Evolutionary conservation across 2,329 filamentous ascomycete species (phyloP).

Genomic region (Decorospora gaudefroyi): DNA sequence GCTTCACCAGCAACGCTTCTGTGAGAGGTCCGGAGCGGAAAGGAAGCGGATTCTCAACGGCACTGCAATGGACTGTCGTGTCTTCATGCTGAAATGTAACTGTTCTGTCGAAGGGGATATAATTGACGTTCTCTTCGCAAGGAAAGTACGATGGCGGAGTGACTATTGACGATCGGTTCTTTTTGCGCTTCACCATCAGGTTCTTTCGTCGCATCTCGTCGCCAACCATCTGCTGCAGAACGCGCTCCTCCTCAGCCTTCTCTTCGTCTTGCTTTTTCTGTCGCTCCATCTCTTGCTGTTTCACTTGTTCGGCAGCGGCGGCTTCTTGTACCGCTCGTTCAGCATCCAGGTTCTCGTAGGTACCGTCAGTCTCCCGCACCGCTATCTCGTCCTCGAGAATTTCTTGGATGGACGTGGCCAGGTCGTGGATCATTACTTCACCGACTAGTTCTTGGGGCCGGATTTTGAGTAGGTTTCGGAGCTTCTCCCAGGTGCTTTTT

Average conservation of each 20-base stretch:
- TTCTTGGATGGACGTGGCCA: constrained; percentile 65
- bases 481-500: constrained; percentile 70
- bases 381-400: constrained; percentile 84
- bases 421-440: constrained; percentile 67
- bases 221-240: constrained; percentile 71
- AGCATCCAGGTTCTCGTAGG: constrained; percentile 84
- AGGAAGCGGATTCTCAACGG: constrained; percentile 68
- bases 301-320: constrained; percentile 64
- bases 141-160: constrained; percentile 48
- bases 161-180: constrained; percentile 49
- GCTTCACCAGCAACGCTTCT: constrained; percentile 72
- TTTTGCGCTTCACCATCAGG: constrained; percentile 61
- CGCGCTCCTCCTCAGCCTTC: constrained; percentile 69
- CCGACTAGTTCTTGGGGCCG: constrained; percentile 68
- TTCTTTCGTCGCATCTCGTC: constrained; percentile 73
- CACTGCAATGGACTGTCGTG: constrained; percentile 68
- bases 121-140: constrained; percentile 36
- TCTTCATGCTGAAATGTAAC: constrained; percentile 66
- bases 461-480: constrained; percentile 69
- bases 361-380: constrained; percentile 72
- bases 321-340: constrained; percentile 84
- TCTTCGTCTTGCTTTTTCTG: constrained; percentile 52
- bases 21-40: constrained; percentile 69
- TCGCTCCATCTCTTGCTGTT: constrained; percentile 50
- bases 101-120: constrained; percentile 68